Base-by-base conservation (phyloP, 164 flowering plant species). In the Amborella trichopoda region DNA sequence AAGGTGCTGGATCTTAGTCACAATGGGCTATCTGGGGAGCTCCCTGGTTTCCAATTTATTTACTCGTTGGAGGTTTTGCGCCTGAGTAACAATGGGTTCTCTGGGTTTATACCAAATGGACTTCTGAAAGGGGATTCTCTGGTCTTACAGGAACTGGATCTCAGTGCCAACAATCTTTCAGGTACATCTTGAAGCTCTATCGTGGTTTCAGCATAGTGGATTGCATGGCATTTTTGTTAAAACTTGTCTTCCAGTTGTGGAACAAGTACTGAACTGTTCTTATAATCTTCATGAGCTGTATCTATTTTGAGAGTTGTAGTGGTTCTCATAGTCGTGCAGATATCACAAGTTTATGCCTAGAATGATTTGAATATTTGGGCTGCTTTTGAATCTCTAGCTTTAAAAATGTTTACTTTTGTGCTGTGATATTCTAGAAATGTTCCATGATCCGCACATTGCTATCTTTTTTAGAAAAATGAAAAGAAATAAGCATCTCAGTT, bases 81-180 rank as follows among this genome's bases (percentile, higher is more conserved):
- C 55, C 93, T 93, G 42, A 69, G 81, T 27, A 77, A 81, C 66
- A 93, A 93, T 58, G 53, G 54, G 40, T 88, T 93, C 53, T 65
- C 88, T 10, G 96, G 96, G 28, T 67, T 64, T 28, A 36, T 93
- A 50, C 99, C 99, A 2, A 79, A 68, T 64, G 75, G 69, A 40
- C 75, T 88, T 43, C 55, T 88, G 53, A 85, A 79, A 61, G 96
- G 87, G 34, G 95, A 81, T 68, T 58, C 89, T 24, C 47, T 71
- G 53, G 80, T 81, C 45, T 55, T 91, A 26, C 63, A 67, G 19
- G 95, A 80, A 49, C 64, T 93, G 65, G 99, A 93, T 71, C 72
- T 93, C 63, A 93, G 99, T 50, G 72, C 72, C 66, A 93, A 93
- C 73, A 82, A 83, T 59, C 86, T 93, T 28, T 65, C 99, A 77